Evolutionary conservation across 768 basidiomycete species (phyloP).

Genomic region (Leccinum aurantiacum): DNA sequence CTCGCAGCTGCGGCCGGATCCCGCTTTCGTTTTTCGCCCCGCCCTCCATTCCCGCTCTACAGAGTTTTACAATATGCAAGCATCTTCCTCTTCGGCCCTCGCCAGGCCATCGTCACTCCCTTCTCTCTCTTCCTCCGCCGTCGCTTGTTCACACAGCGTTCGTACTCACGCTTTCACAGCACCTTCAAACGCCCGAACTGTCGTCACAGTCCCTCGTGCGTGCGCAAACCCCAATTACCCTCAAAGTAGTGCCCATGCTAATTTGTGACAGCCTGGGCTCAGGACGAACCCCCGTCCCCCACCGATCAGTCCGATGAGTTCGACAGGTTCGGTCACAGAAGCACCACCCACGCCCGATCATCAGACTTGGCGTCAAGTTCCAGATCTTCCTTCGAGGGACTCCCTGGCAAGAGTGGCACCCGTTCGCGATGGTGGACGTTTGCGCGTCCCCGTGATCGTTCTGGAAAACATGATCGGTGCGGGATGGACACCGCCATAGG

Average conservation of each 20-base stretch:
- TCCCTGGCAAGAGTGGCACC: constrained; percentile 33
- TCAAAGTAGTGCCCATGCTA: constrained; percentile 7
- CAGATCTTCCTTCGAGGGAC: constrained; percentile 39
- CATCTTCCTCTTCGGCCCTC: constrained; percentile 11
- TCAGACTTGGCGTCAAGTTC: constrained; percentile 53
- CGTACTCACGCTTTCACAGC: constrained; percentile 25
- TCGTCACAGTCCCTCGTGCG: constrained; percentile 73
- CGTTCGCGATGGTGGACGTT: constrained; percentile 76
- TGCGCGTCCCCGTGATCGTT: constrained; percentile 51
- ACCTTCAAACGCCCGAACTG: constrained; percentile 48
- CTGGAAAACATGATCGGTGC: constrained; percentile 8
- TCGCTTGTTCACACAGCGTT: constrained; percentile 30
- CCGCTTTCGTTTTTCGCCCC: too few relatives aligned
- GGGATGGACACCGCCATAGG: background rate
- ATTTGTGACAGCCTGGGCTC: constrained; percentile 66
- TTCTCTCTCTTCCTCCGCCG: constrained; percentile 27
- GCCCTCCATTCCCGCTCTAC: too few relatives aligned
- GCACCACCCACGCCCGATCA: constrained; percentile 41
- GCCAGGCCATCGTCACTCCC: constrained; percentile 22
- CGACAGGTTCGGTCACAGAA: constrained; percentile 29
- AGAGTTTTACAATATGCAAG: constrained; percentile 14
- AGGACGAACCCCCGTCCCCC: constrained; percentile 80
- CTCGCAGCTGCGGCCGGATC: too few relatives aligned
- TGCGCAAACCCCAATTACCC: constrained; percentile 10
- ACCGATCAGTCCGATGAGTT: constrained; percentile 44